Evolutionary conservation across 352 stramenopile species (phyloP).

Genomic region (Salisapilia sapeloensis): DNA sequence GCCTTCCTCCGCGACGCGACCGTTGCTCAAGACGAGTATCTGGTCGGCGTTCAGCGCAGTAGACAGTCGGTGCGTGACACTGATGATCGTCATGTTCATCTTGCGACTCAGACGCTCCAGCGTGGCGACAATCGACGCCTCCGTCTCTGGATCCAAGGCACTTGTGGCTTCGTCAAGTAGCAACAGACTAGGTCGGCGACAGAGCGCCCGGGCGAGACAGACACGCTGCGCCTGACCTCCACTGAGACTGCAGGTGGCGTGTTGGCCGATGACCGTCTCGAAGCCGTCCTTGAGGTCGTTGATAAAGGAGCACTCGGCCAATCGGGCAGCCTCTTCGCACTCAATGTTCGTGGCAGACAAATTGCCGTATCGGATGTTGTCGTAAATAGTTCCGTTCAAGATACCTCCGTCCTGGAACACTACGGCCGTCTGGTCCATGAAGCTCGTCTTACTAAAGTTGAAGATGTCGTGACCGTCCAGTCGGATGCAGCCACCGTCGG

Average conservation of each 20-base stretch:
- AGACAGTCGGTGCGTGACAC: constrained; percentile 78
- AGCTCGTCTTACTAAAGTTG: constrained; percentile 76
- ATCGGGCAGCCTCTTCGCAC: constrained; percentile 58
- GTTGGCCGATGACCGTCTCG: constrained; percentile 68
- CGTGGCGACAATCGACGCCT: constrained; percentile 70
- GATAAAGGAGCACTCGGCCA: constrained; percentile 78
- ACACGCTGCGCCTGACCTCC: constrained; percentile 77
- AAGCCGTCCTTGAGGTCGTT: constrained; percentile 64
- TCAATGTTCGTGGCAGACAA: constrained; percentile 45
- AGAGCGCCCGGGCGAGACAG: constrained; percentile 66
- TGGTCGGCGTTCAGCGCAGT: constrained; percentile 62
- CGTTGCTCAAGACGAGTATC: constrained; percentile 65
- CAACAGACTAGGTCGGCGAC: constrained; percentile 58
- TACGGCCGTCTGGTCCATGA: constrained; percentile 75
- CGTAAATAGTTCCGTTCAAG: constrained; percentile 75
- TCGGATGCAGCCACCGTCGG: constrained; percentile 61
- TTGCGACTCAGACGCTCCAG: constrained; percentile 62
- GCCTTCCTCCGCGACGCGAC: constrained; percentile 60
- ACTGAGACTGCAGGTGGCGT: constrained; percentile 76
- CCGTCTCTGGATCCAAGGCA: constrained; percentile 71
- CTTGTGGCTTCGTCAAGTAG: constrained; percentile 78
- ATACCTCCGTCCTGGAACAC: constrained; percentile 81
- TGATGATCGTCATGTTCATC: constrained; percentile 83
- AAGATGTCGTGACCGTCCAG: constrained; percentile 72
- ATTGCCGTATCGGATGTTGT: constrained; percentile 81